Evolutionary conservation across 345 rosid species (phyloP).

Genomic region (Viola odorata): DNA sequence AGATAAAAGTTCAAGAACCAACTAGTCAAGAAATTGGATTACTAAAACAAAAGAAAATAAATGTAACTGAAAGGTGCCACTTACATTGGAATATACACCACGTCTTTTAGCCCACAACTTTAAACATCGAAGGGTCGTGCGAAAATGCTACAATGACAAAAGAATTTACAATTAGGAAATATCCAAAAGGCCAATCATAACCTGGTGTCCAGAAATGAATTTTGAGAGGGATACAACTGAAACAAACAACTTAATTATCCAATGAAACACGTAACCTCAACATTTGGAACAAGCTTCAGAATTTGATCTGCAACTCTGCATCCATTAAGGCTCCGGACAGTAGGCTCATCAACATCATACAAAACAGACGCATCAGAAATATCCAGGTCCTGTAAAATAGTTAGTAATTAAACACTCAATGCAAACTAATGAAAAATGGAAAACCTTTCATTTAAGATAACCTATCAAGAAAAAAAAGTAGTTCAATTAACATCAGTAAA

Average conservation of each 20-base stretch:
- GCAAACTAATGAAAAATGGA: no score
- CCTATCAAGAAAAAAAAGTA: no score
- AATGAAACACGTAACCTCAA: conserved; percentile 48
- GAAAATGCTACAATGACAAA: conserved; percentile 48
- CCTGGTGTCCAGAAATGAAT: not conserved
- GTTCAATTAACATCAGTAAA: no score
- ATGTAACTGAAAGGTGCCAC: conserved; percentile 1
- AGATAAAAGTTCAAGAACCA: not conserved
- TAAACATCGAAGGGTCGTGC: conserved; percentile 55
- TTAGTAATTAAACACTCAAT: conserved; percentile 1
- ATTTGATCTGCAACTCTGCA: conserved; percentile 98
- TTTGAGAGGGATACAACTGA: not conserved
- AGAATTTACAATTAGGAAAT: conserved; percentile 6
- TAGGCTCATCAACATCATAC: conserved; percentile 73
- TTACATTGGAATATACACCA: conserved; percentile 69
- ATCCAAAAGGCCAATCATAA: conserved; percentile 1
- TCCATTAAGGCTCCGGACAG: conserved; percentile 94
- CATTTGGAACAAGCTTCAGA: conserved; percentile 79
- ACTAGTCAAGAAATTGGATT: not conserved
- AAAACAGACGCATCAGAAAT: conserved; percentile 66
- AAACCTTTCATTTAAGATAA: no score
- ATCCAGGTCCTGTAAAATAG: conserved; percentile 66
- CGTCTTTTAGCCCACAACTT: conserved; percentile 71
- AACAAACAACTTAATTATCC: not conserved
- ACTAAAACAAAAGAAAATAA: not conserved